Evolutionary conservation across 2,329 filamentous ascomycete genomes (phyloP).

Genomic region (Alternaria novae-zelandiae): DNA sequence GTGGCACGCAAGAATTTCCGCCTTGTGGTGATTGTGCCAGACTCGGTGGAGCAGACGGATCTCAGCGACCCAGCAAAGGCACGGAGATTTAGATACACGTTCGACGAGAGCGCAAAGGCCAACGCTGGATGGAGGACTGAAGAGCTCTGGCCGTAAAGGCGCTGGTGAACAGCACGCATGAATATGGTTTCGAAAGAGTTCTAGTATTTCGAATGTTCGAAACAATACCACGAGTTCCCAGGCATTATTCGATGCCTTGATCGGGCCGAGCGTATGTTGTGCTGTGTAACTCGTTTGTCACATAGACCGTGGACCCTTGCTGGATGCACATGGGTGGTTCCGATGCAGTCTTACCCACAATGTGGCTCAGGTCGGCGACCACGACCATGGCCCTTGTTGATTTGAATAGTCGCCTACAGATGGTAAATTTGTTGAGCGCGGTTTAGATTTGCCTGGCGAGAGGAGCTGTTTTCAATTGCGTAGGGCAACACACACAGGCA

Average conservation of each 20-base stretch:
- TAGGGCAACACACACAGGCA: neutral
- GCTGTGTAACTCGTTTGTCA: constrained; percentile 4
- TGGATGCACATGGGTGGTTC: constrained; percentile 8
- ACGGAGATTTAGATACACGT: constrained; percentile 71
- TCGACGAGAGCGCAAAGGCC: constrained; percentile 52
- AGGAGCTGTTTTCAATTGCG: neutral
- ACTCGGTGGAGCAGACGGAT: constrained; percentile 77
- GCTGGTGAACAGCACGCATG: neutral
- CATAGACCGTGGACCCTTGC: neutral
- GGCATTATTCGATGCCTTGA: neutral
- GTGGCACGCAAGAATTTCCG: constrained; percentile 78
- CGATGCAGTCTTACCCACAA: constrained; percentile 18
- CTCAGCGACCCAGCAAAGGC: constrained; percentile 69
- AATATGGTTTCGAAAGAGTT: neutral
- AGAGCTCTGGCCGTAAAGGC: constrained; percentile 48
- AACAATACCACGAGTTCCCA: neutral
- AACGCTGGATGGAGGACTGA: constrained; percentile 63
- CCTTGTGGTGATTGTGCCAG: constrained; percentile 84
- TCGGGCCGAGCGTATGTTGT: neutral
- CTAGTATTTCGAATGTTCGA: neutral
- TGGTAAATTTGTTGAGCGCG: neutral
- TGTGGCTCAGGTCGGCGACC: constrained; percentile 42
- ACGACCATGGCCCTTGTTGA: neutral
- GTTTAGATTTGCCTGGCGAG: neutral
- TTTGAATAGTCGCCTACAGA: neutral